Evolutionary conservation across 352 stramenopile genomes (phyloP), one percentile per base, ranked within the genome.

Genomic region (Phytophthora capsici): DNA sequence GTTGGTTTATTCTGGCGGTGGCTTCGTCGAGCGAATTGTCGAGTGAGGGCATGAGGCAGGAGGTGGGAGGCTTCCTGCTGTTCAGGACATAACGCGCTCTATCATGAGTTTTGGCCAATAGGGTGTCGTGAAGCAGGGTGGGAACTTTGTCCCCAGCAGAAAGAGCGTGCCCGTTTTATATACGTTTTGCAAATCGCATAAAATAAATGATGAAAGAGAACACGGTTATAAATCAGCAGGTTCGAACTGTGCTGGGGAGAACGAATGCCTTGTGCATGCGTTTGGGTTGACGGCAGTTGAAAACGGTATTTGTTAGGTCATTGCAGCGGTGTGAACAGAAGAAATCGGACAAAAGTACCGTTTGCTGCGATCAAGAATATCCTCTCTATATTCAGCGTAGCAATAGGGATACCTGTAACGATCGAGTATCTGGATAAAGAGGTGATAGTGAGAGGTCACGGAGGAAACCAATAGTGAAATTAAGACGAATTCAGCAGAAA

Each of bases 11-110:
- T 64, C 12, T 51, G 12, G 17, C 13, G 28, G 32, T 62, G 43
- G 6, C 16, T 8, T 30, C 4, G 9, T 25, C 30, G 36, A 50
- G 61, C 37, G 59, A 63, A 71, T 75, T 71, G 66, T 60, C 44
- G 56, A 75, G 51, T 75, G 66, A 71, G 47, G 32, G 5, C 37
- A 9, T 63, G n/a, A 25, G 34, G 40, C 36, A 17, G 36, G 36
- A 22, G 16, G 44, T 32, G 44, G 32, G 36, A 41, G 36, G 6
- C 36, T 10, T 41, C 14, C 36, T 19, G 28, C 36, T 41, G 36
- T 41, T 34, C 28, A 34, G 28, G 28, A 34, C 28, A 34, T 20
- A 41, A 14, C 14, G 36, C n/a, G 36, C 9, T 34, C 28, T 19
- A 19, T 1, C n/a, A n/a, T 4, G 20, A 17, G 9, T 62, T 63